Evolutionary conservation across 371 early-diverging fungal species (phyloP), one percentile per base, ranked within the genome.

Genomic region (Mortierella sp.): DNA sequence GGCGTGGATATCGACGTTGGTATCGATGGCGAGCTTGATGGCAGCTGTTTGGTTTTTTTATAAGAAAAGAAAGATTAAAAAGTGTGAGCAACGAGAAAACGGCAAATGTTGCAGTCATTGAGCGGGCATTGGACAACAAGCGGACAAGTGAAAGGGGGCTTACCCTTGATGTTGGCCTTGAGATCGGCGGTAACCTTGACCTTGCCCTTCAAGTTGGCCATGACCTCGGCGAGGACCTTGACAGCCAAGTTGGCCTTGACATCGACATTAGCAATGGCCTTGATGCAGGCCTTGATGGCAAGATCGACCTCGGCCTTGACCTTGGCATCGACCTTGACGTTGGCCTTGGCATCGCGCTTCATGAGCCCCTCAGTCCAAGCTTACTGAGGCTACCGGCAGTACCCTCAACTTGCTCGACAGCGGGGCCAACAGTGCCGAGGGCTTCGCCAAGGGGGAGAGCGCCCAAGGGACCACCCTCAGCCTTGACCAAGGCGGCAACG

Each of bases 401-500:
- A 40, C 43, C 43, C 43, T 40, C 4, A 6, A 40, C 43, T 40
- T 40, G 43, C 6, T 40, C 50, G 13, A 50, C 1, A 50, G 50
- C 34, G 24, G 5, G 21, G 19, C 19, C 21, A 9, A 21, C 5
- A 2, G 5, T 5, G 16, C 6, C 74, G 9, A 50, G 6, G n/a
- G 50, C 24, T 19, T 26, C n/a, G 6, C 48, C 64, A 31, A 3
- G 51, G 26, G 34, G 0, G 28, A n/a, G 11, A 34, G 26, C 3
- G n/a, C 16, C 0, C 57, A 26, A 9, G 10, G 51, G 2, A 24
- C 43, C 1, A 19, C 71, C 53, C 4, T 10, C 74, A 24, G 76
- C 76, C 21, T 73, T 64, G 26, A 70, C 59, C 71, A 79, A 59
- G 37, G 82, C 82, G 24, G 73, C 72, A 40, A 76, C 74, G 54